phyloP scores from a whole-genome alignment of 208 protist genomes.

The Zelonia costaricensis region DNA sequence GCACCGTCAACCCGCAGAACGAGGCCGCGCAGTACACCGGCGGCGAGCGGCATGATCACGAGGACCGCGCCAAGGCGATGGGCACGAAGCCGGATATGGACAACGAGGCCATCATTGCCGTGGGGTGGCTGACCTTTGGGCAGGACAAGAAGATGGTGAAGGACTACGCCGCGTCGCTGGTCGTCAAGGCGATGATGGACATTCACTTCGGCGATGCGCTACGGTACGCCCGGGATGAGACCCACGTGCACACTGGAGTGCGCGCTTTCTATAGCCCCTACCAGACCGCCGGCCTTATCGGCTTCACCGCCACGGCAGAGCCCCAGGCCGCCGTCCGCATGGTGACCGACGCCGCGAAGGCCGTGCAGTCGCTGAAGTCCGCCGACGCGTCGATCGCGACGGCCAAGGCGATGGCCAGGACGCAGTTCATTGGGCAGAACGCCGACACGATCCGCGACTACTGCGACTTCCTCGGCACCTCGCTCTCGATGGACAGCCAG shows the following conservation, averaged over 20 bases:
- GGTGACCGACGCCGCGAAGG: slow-evolving; percentile 56
- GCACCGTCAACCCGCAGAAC: slow-evolving; percentile 29
- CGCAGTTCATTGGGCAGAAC: slow-evolving; percentile 53
- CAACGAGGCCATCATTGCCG: slow-evolving; percentile 78
- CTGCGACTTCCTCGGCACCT: slow-evolving; percentile 88
- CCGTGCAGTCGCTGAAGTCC: slow-evolving; percentile 47
- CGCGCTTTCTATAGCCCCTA: slow-evolving; percentile 86
- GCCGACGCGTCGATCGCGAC: slow-evolving; percentile 33
- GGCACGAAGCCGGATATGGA: slow-evolving; percentile 87
- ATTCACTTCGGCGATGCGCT: slow-evolving; percentile 53
- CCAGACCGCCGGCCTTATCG: slow-evolving; percentile 76
- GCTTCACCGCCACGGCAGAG: slow-evolving; percentile 64
- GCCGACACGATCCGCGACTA: slow-evolving; percentile 78
- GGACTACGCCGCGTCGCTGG: slow-evolving; percentile 74
- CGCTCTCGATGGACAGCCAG: slow-evolving; percentile 39
- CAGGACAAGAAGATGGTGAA: slow-evolving; percentile 46
- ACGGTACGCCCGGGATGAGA: slow-evolving; percentile 50
- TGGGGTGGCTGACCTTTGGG: slow-evolving; percentile 82
- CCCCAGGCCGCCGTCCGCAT: slow-evolving; percentile 61
- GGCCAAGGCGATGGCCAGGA: slow-evolving; percentile 70
- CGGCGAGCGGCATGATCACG: slow-evolving; percentile 82
- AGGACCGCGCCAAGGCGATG: slow-evolving; percentile 86
- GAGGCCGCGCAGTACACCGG: slow-evolving; percentile 78
- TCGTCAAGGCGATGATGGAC: slow-evolving; percentile 69
- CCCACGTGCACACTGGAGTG: slow-evolving; percentile 43